A percentile compares a stretch with the other conserved stretches of the same genome.
These are phyloP conservation scores for Trypanosoma lewisi DNA, from an alignment of 208 protist genomes.

Conservation along the genomic window DNA sequence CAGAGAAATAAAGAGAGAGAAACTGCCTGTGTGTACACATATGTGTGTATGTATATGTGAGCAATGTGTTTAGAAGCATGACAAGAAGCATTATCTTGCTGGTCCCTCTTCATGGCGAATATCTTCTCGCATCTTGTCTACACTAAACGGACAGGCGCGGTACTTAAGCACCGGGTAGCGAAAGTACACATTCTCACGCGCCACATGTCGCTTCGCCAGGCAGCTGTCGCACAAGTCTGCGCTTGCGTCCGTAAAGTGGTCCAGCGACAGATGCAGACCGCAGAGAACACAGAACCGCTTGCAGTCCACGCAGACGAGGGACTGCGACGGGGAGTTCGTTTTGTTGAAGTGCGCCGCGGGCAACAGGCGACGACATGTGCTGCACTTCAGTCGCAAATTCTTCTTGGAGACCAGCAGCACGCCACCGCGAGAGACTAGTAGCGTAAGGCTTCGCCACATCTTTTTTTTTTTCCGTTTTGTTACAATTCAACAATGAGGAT, in stretches of 20 bases:
- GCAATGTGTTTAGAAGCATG: no score
- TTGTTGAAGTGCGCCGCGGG: slow-evolving; percentile 69
- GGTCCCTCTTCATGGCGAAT: slow-evolving; percentile 33
- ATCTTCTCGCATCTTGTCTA: slow-evolving; percentile 74
- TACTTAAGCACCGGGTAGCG: slow-evolving; percentile 88
- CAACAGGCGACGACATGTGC: slow-evolving; percentile 55
- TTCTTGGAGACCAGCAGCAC: slow-evolving; percentile 57
- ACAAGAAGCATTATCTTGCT: no score
- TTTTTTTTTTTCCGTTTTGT: not conserved
- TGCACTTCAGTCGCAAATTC: slow-evolving; percentile 62
- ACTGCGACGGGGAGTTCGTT: slow-evolving; percentile 36
- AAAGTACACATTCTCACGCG: slow-evolving; percentile 85
- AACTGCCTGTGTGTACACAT: no score
- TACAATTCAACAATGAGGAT: not conserved
- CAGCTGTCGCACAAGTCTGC: slow-evolving; percentile 62
- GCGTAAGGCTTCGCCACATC: slow-evolving; percentile 18
- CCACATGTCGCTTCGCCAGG: slow-evolving; percentile 69
- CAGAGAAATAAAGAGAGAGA: no score
- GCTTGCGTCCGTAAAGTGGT: slow-evolving; percentile 45
- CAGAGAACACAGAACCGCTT: slow-evolving; percentile 75
- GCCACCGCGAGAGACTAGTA: slow-evolving; percentile 16
- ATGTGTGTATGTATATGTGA: no score
- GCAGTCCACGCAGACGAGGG: slow-evolving; percentile 69
- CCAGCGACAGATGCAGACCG: slow-evolving; percentile 48
- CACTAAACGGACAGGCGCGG: slow-evolving; percentile 77